phyloP scores from a whole-genome alignment of 2,329 filamentous ascomycete species.

The Paecilomyces dactylethromorphus region DNA sequence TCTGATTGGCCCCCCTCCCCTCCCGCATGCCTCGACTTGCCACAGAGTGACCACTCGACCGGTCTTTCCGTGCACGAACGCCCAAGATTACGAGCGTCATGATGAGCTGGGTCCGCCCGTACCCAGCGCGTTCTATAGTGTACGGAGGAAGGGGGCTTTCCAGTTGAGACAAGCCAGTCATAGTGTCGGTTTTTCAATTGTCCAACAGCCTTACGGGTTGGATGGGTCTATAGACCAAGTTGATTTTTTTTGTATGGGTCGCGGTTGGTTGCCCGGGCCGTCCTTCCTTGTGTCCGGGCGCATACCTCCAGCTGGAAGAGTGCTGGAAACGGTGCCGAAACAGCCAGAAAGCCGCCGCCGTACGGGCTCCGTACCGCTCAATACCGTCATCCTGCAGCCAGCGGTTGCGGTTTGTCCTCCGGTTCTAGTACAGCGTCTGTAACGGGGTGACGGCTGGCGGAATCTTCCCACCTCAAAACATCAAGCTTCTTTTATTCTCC shows the following conservation, averaged over 20 bases:
- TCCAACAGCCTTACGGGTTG: background rate
- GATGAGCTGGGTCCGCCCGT: background rate
- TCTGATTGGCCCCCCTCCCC: constrained; percentile 13
- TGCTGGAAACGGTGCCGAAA: constrained; percentile 12
- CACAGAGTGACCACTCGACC: background rate
- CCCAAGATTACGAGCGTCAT: background rate
- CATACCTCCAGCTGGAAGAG: constrained; percentile 7
- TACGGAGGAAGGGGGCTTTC: constrained; percentile 1
- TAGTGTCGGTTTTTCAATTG: constrained; percentile 9
- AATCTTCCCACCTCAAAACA: constrained; percentile 31
- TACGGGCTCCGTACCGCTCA: constrained; percentile 3
- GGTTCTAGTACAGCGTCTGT: constrained; percentile 20
- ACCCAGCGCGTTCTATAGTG: background rate
- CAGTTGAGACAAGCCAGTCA: constrained; percentile 7
- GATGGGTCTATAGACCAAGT: background rate
- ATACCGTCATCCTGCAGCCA: constrained; percentile 21
- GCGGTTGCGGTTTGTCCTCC: constrained; percentile 34
- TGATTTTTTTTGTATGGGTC: constrained; percentile 1
- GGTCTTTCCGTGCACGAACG: background rate
- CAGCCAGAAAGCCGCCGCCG: background rate
- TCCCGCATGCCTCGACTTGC: constrained; percentile 14
- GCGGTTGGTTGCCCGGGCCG: constrained; percentile 8
- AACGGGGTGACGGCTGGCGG: constrained; percentile 15
- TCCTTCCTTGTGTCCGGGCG: constrained; percentile 25
- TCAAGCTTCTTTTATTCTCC: constrained; percentile 34